These are phyloP conservation scores for Dryas integrifolia DNA, from an alignment of 331 rosid genomes.

Conservation along the genomic window DNA sequence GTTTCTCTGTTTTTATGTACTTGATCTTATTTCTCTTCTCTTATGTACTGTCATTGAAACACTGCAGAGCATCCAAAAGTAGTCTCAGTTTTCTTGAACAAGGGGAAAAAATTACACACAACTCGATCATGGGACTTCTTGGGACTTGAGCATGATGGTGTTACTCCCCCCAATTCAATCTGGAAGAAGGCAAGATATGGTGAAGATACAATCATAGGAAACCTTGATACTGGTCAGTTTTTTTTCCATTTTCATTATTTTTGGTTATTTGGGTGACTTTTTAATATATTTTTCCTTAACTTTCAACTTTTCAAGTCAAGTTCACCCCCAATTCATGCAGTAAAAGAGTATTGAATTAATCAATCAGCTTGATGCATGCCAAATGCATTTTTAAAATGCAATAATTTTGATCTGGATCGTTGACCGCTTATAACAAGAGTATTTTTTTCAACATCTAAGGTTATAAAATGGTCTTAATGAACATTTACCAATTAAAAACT, in stretches of 20 bases:
- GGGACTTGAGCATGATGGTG: conserved; percentile 56
- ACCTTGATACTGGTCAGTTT: conserved; percentile 68
- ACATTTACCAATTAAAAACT: too few species aligned
- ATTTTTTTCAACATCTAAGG: neutral
- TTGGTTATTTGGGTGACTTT: neutral
- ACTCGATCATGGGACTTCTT: conserved; percentile 81
- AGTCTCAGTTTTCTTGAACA: conserved; percentile 63
- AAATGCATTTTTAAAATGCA: neutral
- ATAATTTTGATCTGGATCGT: conserved; percentile 17
- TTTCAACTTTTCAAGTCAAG: conserved; percentile 10
- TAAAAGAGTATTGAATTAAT: neutral
- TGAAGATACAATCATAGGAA: conserved; percentile 65
- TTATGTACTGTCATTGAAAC: neutral
- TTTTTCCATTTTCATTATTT: neutral
- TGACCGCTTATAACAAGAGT: conserved; percentile 31
- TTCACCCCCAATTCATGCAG: neutral
- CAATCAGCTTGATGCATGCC: neutral
- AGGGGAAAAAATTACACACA: conserved; percentile 75
- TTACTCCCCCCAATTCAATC: conserved; percentile 39
- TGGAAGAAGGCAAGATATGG: conserved; percentile 87
- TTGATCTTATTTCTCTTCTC: neutral
- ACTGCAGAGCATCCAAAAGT: conserved; percentile 62
- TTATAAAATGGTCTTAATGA: too few species aligned
- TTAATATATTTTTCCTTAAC: neutral
- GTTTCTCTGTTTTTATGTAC: neutral